Evolutionary conservation across 2,329 filamentous ascomycete genomes (phyloP).

Genomic region (Talaromyces funiculosus): DNA sequence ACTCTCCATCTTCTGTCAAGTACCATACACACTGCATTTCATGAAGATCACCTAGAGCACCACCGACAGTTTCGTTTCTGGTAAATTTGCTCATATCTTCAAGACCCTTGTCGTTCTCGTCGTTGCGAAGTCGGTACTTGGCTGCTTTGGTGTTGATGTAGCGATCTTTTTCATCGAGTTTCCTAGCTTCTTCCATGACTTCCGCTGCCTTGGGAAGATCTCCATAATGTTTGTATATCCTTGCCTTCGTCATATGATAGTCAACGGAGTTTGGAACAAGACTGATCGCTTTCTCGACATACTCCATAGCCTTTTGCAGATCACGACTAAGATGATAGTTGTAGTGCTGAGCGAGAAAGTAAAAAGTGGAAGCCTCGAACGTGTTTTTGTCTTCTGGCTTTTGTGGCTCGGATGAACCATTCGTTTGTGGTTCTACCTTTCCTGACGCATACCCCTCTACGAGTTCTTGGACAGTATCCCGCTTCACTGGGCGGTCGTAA

Average conservation of each 20-base stretch:
- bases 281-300: constrained; percentile 76
- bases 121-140: constrained; percentile 91
- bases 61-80: constrained; percentile 78
- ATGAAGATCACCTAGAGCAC: constrained; percentile 81
- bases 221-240: constrained; percentile 88
- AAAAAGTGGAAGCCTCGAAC: constrained; percentile 75
- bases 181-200: constrained; percentile 80
- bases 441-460: constrained; percentile 72
- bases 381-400: constrained; percentile 49
- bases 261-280: constrained; percentile 77
- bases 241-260: constrained; percentile 89
- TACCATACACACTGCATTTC: constrained; percentile 99
- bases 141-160: constrained; percentile 98
- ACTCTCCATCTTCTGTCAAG: constrained; percentile 88
- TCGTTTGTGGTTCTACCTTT: constrained; percentile 41
- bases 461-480: constrained; percentile 65
- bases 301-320: constrained; percentile 71
- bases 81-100: constrained; percentile 93
- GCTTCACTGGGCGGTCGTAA: constrained; percentile 73
- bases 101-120: constrained; percentile 79
- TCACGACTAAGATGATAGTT: constrained; percentile 86
- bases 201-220: constrained; percentile 73
- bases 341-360: constrained; percentile 95
- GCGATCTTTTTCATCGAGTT: constrained; percentile 80
- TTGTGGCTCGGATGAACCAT: constrained; percentile 44